Base-by-base conservation (phyloP, 2,329 filamentous ascomycete genomes). In the Leptoxyphium fumago region DNA sequence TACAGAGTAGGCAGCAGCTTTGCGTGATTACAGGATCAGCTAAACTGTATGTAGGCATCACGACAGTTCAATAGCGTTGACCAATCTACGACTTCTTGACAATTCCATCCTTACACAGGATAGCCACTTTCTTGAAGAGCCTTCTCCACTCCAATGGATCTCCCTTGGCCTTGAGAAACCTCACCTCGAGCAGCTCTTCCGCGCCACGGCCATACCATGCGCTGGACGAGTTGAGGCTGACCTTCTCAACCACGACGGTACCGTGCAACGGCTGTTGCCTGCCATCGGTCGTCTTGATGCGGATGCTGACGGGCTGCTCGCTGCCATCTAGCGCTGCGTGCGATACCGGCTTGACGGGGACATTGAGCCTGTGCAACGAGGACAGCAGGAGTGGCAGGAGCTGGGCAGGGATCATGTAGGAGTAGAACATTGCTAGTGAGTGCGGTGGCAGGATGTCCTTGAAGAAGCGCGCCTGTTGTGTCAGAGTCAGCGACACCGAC, bases 111-210 rank as follows among this genome's bases (percentile, higher is more conserved):
- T 84, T 84, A 65, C 88, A 93, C 47, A 89, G 70, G 50, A 93
- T 71, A 28, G 84, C 84, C n/a, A 95, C 76, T 63, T 86, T 88
- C 67, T 98, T 98, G 71, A 98, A 98, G 61, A 98, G 86, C 29
- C 91, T 72, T 48, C 91, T 77, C 91, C 93, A 98, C 67, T 96
- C 89, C 41, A 98, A 66, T 5, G 91, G 91, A 67, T 98, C 91
- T 5, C 91, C 91, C 67, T 94, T 95, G 43, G 84, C 74, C 67
- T 98, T 98, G 52, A 93, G 76, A 60, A 98, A 96, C 42, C 86
- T 75, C 26, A 95, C 84, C 61, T 95, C 88, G 18, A 88, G 72
- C 29, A 89, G 64, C 48, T 83, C 80, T 41, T 69, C 50, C 4
- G 4, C 21, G 21, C 21, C 21, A 26, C 21, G 21, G 66, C 51